Base-by-base conservation (phyloP, 441 rosid genomes). In the Kokia cookei region DNA sequence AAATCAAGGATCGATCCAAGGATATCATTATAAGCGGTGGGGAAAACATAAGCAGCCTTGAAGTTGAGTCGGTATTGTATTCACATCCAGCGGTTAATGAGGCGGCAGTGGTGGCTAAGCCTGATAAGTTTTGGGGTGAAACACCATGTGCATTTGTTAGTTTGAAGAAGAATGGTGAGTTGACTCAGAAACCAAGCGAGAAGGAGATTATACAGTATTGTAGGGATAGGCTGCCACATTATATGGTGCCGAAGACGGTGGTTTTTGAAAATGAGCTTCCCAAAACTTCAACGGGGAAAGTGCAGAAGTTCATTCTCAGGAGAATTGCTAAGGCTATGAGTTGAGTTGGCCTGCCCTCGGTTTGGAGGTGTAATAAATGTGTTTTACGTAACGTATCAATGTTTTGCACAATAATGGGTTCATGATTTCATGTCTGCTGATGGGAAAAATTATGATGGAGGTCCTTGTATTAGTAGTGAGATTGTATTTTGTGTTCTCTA, bases 21-120 rank as follows among this genome's bases (percentile, higher is more conserved):
- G 92, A 88, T 19, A 84, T 86, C 75, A 85, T 88, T 37, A 88
- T 88, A 63, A 83, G 90, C 7, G 90, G 90, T 14, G 92, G 92
- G 24, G 92, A 86, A 75, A 86, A 88, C 60, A 78, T 86, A 35
- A 80, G 86, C 70, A 84, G 87, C 26, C 79, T 80, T 3, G 90
- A 86, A 80, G 83, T 88, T 1, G 92, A 88, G 76, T 69, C 87
- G 5, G 86, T 86, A 57, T 58, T 88, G 72, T 88, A 88, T 72
- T 62, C 84, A 0, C 79, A 82, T 77, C 88, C 85, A 0, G 82
- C 45, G 61, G 84, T 86, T 32, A 83, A 83, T 12, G 92, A 88
- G 79, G 92, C 80, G 19, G 92, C 90, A 0, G 89, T 88, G 58
- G 92, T 88, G 77, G 90, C 87, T 45, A 78, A 78, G 12, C 92